These are phyloP conservation scores for Lentinula lateritia DNA, from an alignment of 768 basidiomycete genomes.

Conservation along the genomic window DNA sequence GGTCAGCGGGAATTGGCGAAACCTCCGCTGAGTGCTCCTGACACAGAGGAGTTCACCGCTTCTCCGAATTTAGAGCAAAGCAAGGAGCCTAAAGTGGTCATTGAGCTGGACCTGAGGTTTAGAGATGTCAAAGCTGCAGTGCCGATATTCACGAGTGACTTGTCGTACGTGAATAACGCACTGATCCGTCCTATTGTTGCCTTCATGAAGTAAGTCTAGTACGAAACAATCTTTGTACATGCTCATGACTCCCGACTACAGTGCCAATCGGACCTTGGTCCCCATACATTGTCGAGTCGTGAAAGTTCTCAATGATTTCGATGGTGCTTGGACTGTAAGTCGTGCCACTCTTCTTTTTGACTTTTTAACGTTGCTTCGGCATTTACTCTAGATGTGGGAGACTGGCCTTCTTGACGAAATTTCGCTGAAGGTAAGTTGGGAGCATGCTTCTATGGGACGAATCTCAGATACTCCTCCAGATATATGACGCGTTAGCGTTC, in stretches of 20 bases:
- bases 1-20: conserved; percentile 84
- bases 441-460: background rate
- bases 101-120: conserved; percentile 94
- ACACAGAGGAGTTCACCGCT: conserved; percentile 27
- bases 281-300: conserved; percentile 90
- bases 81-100: conserved; percentile 49
- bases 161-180: conserved; percentile 91
- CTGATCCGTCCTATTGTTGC: conserved; percentile 94
- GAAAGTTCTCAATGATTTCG: conserved; percentile 81
- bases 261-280: conserved; percentile 88
- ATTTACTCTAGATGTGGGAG: conserved; percentile 74
- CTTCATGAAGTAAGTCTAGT: conserved; percentile 83
- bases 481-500: conserved; percentile 89
- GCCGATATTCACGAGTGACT: conserved; percentile 82
- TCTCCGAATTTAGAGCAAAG: conserved; percentile 22
- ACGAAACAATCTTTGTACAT: background rate
- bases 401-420: conserved; percentile 92
- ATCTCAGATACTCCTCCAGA: conserved; percentile 30
- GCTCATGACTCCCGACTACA: conserved; percentile 25
- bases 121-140: conserved; percentile 93
- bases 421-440: conserved; percentile 61
- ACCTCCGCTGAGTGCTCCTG: conserved; percentile 76
- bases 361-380: conserved; percentile 9
- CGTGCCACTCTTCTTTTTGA: background rate
- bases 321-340: conserved; percentile 94